Evolutionary conservation across 2,329 filamentous ascomycete genomes (phyloP).

Genomic region (Colletotrichum tamarilloi): DNA sequence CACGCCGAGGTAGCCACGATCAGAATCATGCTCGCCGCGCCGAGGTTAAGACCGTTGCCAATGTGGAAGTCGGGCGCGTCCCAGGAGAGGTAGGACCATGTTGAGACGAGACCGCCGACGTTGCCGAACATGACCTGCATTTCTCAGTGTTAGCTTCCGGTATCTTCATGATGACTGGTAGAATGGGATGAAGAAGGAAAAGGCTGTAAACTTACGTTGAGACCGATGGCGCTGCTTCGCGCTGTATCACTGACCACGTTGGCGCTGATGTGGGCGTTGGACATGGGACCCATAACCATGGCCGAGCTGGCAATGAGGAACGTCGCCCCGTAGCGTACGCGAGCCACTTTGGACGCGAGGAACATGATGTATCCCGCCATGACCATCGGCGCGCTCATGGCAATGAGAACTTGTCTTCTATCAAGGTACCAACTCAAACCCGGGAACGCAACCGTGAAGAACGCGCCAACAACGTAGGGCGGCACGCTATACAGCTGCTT

Average conservation of each 20-base stretch:
- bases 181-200: not conserved
- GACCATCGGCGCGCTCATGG: slow-evolving; percentile 68
- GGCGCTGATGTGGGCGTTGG: slow-evolving; percentile 74
- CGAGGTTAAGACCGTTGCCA: slow-evolving; percentile 77
- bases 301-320: slow-evolving; percentile 75
- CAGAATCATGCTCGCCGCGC: slow-evolving; percentile 63
- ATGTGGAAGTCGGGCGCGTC: slow-evolving; percentile 76
- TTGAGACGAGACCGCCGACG: slow-evolving; percentile 74
- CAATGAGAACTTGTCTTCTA: slow-evolving; percentile 69
- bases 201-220: slow-evolving; percentile 49
- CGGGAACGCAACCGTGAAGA: slow-evolving; percentile 73
- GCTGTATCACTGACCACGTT: slow-evolving; percentile 80
- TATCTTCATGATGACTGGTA: not conserved
- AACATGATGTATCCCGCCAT: slow-evolving; percentile 80
- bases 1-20: slow-evolving; percentile 59
- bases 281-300: slow-evolving; percentile 72
- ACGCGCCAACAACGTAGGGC: slow-evolving; percentile 75
- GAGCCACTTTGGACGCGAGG: slow-evolving; percentile 62
- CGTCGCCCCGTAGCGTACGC: slow-evolving; percentile 74
- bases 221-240: slow-evolving; percentile 73
- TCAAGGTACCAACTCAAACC: slow-evolving; percentile 71
- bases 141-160: not conserved
- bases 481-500: slow-evolving; percentile 79
- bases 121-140: slow-evolving; percentile 75
- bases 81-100: slow-evolving; percentile 72